phyloP scores from a whole-genome alignment of 768 basidiomycete species.

The Rhizopogon vinicolor region DNA sequence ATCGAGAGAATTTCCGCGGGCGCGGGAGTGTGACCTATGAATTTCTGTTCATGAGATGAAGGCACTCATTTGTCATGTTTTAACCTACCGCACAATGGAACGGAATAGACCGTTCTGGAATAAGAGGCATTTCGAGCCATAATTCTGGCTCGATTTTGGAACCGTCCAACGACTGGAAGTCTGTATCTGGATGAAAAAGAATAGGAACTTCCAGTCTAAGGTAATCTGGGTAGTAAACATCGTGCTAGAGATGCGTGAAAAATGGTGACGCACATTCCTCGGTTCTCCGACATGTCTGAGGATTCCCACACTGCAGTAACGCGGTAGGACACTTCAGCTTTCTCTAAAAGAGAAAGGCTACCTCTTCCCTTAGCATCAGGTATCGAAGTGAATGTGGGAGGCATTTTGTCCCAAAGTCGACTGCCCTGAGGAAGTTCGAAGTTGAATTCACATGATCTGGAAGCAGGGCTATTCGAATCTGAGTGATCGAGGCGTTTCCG shows the following conservation, averaged over 20 bases:
- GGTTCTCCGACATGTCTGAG: conserved; percentile 35
- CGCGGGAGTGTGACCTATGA: conserved; percentile 61
- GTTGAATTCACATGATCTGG: conserved; percentile 39
- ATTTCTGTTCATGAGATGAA: background rate
- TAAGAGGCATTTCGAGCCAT: conserved; percentile 69
- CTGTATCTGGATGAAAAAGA: conserved; percentile 52
- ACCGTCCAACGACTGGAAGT: conserved; percentile 56
- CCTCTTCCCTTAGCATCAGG: conserved; percentile 22
- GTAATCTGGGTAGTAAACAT: conserved; percentile 4
- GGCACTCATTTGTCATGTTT: background rate
- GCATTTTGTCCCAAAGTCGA: conserved; percentile 53
- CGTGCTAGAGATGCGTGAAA: background rate
- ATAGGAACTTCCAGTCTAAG: conserved; percentile 62
- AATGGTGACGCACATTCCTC: conserved; percentile 41
- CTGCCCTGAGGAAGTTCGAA: conserved; percentile 52
- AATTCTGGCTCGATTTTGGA: conserved; percentile 37
- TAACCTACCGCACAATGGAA: conserved; percentile 62
- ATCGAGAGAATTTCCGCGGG: conserved; percentile 55
- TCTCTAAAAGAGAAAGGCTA: conserved; percentile 25
- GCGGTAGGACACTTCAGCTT: conserved; percentile 47
- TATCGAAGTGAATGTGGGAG: conserved; percentile 48
- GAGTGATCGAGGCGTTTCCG: conserved; percentile 43
- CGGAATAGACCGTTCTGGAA: conserved; percentile 56
- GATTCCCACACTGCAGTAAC: conserved; percentile 59
- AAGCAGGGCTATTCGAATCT: conserved; percentile 28